These are phyloP conservation scores for Phytophthora uliginosa DNA, from an alignment of 352 stramenopile genomes.

Conservation along the genomic window DNA sequence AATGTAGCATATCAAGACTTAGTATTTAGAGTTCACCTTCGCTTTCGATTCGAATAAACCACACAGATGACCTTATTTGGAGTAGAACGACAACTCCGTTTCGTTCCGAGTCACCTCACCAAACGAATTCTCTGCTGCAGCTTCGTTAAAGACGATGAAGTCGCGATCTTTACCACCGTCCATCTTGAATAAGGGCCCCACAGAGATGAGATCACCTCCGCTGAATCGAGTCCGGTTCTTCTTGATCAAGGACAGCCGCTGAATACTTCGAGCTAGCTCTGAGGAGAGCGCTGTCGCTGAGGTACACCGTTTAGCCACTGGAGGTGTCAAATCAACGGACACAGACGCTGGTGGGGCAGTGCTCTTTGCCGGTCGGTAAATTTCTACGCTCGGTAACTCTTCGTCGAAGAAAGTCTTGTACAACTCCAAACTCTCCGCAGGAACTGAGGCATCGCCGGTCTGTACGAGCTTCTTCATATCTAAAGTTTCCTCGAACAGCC, in stretches of 20 bases:
- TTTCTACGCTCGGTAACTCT: constrained; percentile 64
- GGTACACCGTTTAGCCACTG: constrained; percentile 28
- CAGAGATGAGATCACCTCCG: constrained; percentile 60
- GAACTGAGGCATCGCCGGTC: constrained; percentile 57
- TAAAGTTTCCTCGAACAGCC: constrained; percentile 75
- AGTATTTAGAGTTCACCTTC: constrained; percentile 8
- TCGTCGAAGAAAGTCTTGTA: constrained; percentile 90
- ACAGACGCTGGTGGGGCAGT: neutral
- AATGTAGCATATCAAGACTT: constrained; percentile 21
- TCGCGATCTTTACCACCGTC: constrained; percentile 84
- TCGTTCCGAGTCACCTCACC: constrained; percentile 84
- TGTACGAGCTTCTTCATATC: constrained; percentile 78
- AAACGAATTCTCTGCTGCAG: constrained; percentile 74
- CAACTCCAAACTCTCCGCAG: constrained; percentile 74
- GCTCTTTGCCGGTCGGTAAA: constrained; percentile 43
- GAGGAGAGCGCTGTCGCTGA: constrained; percentile 37
- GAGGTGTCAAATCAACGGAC: constrained; percentile 31
- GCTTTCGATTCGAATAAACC: neutral
- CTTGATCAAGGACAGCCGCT: constrained; percentile 39
- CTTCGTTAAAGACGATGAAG: constrained; percentile 88
- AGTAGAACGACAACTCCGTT: constrained; percentile 79
- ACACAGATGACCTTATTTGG: constrained; percentile 49
- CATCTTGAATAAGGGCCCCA: constrained; percentile 83
- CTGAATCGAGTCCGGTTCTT: constrained; percentile 45
- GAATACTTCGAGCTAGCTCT: constrained; percentile 43